These are phyloP conservation scores for Dinochytrium kinnereticum DNA, from an alignment of 371 early-diverging fungal species.

Conservation along the genomic window DNA sequence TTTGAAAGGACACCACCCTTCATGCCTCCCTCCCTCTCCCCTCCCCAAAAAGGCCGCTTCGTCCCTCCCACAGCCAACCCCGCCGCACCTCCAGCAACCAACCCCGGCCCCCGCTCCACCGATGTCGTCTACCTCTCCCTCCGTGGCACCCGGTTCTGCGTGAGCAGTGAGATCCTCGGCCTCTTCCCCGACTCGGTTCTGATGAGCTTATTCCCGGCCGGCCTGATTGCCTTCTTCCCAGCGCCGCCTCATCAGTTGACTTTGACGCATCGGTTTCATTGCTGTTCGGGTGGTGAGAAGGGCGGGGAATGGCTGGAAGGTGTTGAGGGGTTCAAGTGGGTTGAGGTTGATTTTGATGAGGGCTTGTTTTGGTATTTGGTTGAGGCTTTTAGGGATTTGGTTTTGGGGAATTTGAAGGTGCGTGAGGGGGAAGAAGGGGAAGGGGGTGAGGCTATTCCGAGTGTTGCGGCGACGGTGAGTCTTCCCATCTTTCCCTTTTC, in stretches of 20 bases:
- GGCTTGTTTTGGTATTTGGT: neutral
- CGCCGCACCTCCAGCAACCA: neutral
- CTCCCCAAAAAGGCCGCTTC: neutral
- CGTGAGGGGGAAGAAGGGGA: neutral
- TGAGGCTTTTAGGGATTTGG: neutral
- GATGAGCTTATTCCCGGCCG: slow-evolving; percentile 32
- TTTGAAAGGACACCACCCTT: neutral
- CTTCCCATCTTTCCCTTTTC: too few species aligned
- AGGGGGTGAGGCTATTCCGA: too few species aligned
- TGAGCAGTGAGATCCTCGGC: slow-evolving; percentile 30
- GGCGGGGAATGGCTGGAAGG: neutral
- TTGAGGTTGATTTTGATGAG: neutral
- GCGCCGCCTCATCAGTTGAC: neutral
- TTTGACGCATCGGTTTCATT: neutral
- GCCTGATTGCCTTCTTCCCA: slow-evolving; percentile 32
- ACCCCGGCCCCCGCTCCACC: neutral
- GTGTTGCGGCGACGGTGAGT: too few species aligned
- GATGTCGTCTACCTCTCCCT: slow-evolving; percentile 13
- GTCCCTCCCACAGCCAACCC: neutral
- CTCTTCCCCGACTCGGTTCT: slow-evolving; percentile 40
- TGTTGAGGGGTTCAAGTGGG: neutral
- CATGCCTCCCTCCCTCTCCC: neutral
- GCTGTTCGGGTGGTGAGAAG: neutral
- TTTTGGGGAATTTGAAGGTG: neutral
- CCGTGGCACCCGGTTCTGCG: slow-evolving; percentile 25